Base-by-base conservation (phyloP, 192 early-diverging fungal genomes). In the Umbelopsis isabellina region DNA sequence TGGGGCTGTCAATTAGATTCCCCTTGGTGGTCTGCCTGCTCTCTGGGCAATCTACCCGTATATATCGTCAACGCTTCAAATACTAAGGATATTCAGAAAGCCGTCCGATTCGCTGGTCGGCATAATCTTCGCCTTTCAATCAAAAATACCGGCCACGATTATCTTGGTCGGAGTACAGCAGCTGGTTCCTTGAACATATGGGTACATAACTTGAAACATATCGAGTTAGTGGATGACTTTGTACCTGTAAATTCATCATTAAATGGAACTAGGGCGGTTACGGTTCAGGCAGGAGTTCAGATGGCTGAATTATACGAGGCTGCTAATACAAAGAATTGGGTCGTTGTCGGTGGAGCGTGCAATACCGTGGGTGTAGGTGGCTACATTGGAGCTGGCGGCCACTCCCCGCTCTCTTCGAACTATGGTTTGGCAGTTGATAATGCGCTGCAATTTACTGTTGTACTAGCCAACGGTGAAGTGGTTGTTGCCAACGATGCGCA, bases 71-170 rank as follows among this genome's bases (percentile, higher is more conserved):
- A 82, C 25, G 74, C 74, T 30, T 46, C 51, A 4, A 70, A 35
- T 51, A 22, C 71, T 21, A 55, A 67, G 11, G 73, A 83, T 48
- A 61, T 83, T 30, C 68, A 69, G n/a, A 15, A 69, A 5, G 61
- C 70, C 3, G 66, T 83, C 33, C 55, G 58, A 13, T 83, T 83
- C 64, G 75, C 79, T 20, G 25, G 51, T 12, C 46, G 72, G 15
- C 35, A 86, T 46, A 77, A 83, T 18, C 67, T 87, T 52, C 71
- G 79, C 4, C 73, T 87, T 9, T 82, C 68, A 30, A 74, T 87
- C 64, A 85, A 85, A 61, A 86, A 87, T 55, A 84, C 86, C 6
- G 86, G 86, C 1, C 86, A 87, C 47, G 83, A 85, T 44, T 79
- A 37, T 33, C 49, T 71, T 2, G 85, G 86, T 5, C 74, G 84